Conservation (phyloP, 2,329 filamentous ascomycete species). For the Monosporascus cannonballus region DNA sequence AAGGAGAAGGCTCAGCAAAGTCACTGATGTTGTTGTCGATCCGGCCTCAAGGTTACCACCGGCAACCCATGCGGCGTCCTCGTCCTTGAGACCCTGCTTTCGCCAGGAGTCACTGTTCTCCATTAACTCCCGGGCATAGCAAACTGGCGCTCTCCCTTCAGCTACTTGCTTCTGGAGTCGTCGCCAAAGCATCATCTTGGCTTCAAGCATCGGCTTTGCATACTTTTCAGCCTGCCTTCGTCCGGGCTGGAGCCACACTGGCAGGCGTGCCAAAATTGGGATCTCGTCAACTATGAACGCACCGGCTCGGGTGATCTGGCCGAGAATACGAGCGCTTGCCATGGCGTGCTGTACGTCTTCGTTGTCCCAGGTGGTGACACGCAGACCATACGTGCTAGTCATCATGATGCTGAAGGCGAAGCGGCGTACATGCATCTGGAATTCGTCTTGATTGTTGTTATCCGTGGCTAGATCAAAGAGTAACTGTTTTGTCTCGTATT, state of each 20-base stretch:
- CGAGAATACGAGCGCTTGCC: conserved; percentile 10
- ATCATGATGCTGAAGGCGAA: conserved; percentile 24
- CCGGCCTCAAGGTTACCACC: conserved; percentile 30
- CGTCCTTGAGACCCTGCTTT: conserved; percentile 16
- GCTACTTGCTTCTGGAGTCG: conserved; percentile 13
- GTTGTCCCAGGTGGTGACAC: conserved; percentile 18
- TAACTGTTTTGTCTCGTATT: conserved; percentile 39
- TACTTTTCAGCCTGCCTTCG: conserved; percentile 8
- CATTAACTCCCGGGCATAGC: conserved; percentile 16
- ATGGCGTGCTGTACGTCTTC: conserved; percentile 9
- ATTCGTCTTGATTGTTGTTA: conserved; percentile 23
- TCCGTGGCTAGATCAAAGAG: conserved; percentile 32
- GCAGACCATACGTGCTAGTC: conserved; percentile 20
- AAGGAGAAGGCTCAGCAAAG: conserved; percentile 23
- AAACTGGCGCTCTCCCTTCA: conserved; percentile 12
- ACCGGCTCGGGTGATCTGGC: conserved; percentile 13
- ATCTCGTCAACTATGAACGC: conserved; percentile 22
- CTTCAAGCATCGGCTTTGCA: conserved; percentile 11
- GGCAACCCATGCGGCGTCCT: conserved; percentile 19
- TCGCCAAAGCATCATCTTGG: conserved; percentile 19
- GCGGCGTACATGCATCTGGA: conserved; percentile 24
- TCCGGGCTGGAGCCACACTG: conserved; percentile 18
- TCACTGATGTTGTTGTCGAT: conserved; percentile 30
- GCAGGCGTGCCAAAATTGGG: conserved; percentile 16
- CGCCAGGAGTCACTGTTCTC: conserved; percentile 15